Evolutionary conservation across 306 rosid genomes (phyloP), one percentile per base, ranked within the genome.

Genomic region (Casuarina equisetifolia): DNA sequence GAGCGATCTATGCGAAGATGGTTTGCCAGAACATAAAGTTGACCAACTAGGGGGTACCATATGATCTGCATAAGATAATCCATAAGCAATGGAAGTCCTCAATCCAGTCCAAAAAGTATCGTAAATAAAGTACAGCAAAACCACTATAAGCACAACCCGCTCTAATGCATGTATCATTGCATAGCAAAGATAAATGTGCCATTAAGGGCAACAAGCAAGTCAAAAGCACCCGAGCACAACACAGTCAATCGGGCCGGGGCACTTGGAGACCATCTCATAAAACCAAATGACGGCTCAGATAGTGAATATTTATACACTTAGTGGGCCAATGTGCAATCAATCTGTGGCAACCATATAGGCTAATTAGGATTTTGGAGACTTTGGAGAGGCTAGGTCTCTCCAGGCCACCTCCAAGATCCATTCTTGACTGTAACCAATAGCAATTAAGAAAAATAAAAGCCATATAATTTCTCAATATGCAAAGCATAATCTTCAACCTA

Each of bases 1-100:
- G 90, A 88, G 7, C 94, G 94, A 77, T 90, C 92, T 43, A 88
- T 84, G 25, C 94, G 92, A 76, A 90, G 89, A 82, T 88, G 92
- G 81, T 90, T 88, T 7, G 89, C 94, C 74, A 90, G 80, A 83
- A 83, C 82, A 68, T 88, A 88, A 59, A 90, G 88, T 75, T 88
- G 92, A 77, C 94, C 94, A 78, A 90, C 84, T 19, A 90, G 75
- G 51, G 92, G 92, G 64, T 90, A 90, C 90, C 92, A 84, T 74
- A 88, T 83, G 76, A 90, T 83, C 94, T 86, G 89, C 80, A 76
- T 46, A 81, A 49, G 73, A 36, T 19, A 44, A 72, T n/a, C 72
- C 42, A n/a, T 25, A 15, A 48, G 73, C 71, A 74, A 53, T 46
- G 39, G 74, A 55, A 39, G 51, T 62, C 36, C 71, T 54, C 48